Percentiles rank a stretch among this genome's conserved stretches.
phyloP scores from a whole-genome alignment of 176 grass and related monocot genomes.

The Aegilops tauschii region DNA sequence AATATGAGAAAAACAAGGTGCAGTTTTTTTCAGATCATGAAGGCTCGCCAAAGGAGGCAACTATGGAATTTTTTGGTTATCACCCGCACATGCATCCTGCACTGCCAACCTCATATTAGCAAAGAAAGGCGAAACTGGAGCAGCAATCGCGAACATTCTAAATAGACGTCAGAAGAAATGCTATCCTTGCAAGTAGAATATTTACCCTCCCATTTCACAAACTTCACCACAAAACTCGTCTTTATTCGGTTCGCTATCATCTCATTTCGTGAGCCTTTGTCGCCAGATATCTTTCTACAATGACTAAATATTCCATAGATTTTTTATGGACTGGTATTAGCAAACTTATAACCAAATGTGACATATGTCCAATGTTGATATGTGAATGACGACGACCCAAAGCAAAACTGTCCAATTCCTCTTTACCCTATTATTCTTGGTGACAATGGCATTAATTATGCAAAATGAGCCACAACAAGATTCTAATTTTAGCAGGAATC shows the following conservation, averaged over 20 bases:
- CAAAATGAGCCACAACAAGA: too few species aligned
- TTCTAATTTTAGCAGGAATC: too few species aligned
- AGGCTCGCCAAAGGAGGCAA: too few species aligned
- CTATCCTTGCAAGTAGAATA: slow-evolving; percentile 3
- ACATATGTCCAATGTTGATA: not conserved
- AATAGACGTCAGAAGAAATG: not conserved
- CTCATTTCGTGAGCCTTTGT: not conserved
- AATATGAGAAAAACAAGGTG: too few species aligned
- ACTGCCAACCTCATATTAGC: not conserved
- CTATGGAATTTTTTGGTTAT: not conserved
- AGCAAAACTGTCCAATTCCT: too few species aligned
- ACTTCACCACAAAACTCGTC: not conserved
- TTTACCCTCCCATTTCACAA: slow-evolving; percentile 10
- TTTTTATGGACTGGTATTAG: slow-evolving; percentile 11
- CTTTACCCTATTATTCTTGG: too few species aligned
- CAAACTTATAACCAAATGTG: not conserved
- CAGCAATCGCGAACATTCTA: not conserved
- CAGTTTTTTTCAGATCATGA: too few species aligned
- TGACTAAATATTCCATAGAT: slow-evolving; percentile 44
- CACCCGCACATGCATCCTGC: not conserved
- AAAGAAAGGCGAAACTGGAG: not conserved
- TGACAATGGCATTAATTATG: too few species aligned
- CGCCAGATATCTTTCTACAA: not conserved
- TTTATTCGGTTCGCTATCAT: not conserved
- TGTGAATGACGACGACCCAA: too few species aligned